Conservation (phyloP, 352 stramenopile species). For the Globisporangium lucens region DNA sequence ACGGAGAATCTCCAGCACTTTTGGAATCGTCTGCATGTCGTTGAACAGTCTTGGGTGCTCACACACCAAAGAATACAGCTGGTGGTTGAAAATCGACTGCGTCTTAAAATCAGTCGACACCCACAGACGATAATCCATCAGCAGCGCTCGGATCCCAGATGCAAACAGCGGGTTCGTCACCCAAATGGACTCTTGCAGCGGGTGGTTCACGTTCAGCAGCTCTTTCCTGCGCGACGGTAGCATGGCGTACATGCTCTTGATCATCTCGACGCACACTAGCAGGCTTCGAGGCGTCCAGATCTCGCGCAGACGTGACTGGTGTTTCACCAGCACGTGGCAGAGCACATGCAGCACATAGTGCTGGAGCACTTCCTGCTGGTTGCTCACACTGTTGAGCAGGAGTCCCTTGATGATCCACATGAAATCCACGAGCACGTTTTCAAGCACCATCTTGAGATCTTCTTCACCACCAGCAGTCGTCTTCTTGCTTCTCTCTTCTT, state of each 20-base stretch:
- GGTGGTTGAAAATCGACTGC: constrained; percentile 80
- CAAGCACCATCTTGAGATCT: constrained; percentile 26
- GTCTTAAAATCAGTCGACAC: constrained; percentile 59
- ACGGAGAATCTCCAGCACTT: constrained; percentile 62
- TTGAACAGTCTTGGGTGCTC: constrained; percentile 67
- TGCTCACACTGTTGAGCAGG: constrained; percentile 46
- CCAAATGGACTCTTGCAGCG: constrained; percentile 66
- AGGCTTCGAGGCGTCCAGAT: constrained; percentile 71
- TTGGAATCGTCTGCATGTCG: constrained; percentile 53
- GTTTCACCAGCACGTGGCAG: constrained; percentile 49
- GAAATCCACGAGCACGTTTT: constrained; percentile 57
- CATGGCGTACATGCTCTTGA: constrained; percentile 53
- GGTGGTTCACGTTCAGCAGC: constrained; percentile 40
- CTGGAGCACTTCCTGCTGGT: constrained; percentile 55
- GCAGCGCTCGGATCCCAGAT: constrained; percentile 51
- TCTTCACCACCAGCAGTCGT: neutral
- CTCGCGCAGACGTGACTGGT: constrained; percentile 29
- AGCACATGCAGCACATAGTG: constrained; percentile 70
- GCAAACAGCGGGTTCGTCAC: constrained; percentile 73
- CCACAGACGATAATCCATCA: constrained; percentile 76
- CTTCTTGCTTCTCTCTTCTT: neutral
- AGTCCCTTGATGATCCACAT: constrained; percentile 69
- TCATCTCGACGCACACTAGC: constrained; percentile 62
- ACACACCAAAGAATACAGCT: constrained; percentile 69
- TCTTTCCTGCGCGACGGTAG: constrained; percentile 29